Conservation (phyloP, 345 rosid species). For the Sisymbrium altissimum region DNA sequence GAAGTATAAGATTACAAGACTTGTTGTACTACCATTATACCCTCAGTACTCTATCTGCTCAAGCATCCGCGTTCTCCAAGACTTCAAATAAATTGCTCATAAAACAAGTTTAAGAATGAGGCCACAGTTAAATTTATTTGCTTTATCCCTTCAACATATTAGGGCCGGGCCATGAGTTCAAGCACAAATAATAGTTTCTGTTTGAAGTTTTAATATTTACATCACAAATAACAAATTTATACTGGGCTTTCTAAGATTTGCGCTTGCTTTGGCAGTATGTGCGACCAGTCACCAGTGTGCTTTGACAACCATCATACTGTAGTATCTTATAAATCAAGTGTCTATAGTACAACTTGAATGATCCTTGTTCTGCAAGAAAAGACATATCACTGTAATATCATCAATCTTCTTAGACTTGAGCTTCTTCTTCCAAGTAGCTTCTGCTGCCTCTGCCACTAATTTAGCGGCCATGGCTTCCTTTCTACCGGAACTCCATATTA, state of each 20-base stretch:
- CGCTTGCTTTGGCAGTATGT: background rate
- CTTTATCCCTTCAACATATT: background rate
- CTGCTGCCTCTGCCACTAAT: slow-evolving; percentile 69
- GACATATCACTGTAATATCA: slow-evolving; percentile 67
- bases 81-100: too few relatives aligned
- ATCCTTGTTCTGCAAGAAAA: slow-evolving; percentile 46
- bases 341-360: background rate
- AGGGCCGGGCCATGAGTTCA: background rate
- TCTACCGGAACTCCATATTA: slow-evolving; percentile 41
- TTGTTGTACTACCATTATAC: slow-evolving; percentile 92
- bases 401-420: slow-evolving; percentile 60
- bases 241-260: background rate
- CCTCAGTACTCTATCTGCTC: slow-evolving; percentile 95
- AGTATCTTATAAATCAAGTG: slow-evolving; percentile 10
- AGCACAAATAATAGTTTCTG: background rate
- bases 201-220: background rate
- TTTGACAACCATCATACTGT: slow-evolving; percentile 1
- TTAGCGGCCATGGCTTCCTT: slow-evolving; percentile 43
- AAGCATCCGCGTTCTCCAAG: slow-evolving; percentile 77
- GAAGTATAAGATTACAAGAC: slow-evolving; percentile 72
- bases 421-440: slow-evolving; percentile 59
- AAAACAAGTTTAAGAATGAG: too few relatives aligned
- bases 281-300: background rate
- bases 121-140: background rate
- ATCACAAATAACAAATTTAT: background rate